A percentile compares a stretch with the other conserved stretches of the same genome.
Evolutionary conservation across 345 rosid genomes (phyloP).

Genomic region (Euphorbia pulcherrima): DNA sequence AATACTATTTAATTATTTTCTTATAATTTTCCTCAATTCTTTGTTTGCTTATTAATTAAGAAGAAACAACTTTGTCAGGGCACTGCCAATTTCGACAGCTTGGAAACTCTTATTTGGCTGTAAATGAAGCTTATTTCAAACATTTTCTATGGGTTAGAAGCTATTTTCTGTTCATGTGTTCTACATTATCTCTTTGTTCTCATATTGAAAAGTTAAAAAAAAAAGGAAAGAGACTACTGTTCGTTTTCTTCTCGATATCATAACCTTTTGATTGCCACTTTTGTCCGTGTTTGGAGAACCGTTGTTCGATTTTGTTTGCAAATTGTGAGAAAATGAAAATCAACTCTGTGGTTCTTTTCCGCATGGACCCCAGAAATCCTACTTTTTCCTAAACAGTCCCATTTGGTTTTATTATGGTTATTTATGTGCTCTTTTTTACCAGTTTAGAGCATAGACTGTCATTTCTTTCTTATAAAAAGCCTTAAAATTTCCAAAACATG

Average conservation of each 20-base stretch:
- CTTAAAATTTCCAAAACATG: slow-evolving; percentile 4
- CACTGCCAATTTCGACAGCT: slow-evolving; percentile 21
- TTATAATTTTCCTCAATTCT: slow-evolving; percentile 3
- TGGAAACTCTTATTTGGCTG: slow-evolving; percentile 10
- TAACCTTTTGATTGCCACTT: slow-evolving; percentile 6
- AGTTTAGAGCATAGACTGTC: slow-evolving; percentile 5
- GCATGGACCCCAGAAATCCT: background rate
- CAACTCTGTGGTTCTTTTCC: too few relatives aligned
- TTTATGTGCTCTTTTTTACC: slow-evolving; percentile 6
- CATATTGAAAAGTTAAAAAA: slow-evolving; percentile 8
- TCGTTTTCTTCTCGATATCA: slow-evolving; percentile 15
- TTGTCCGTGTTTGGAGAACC: slow-evolving; percentile 7
- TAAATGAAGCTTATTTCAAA: slow-evolving; percentile 16
- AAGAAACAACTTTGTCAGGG: slow-evolving; percentile 16
- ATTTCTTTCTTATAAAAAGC: background rate
- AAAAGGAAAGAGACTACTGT: background rate
- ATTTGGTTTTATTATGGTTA: slow-evolving; percentile 11
- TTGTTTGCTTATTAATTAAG: slow-evolving; percentile 24
- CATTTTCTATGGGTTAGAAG: background rate
- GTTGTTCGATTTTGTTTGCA: slow-evolving; percentile 7
- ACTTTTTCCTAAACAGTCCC: slow-evolving; percentile 14
- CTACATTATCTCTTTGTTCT: slow-evolving; percentile 5
- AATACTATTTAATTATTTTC: slow-evolving; percentile 12
- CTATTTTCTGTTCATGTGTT: slow-evolving; percentile 1
- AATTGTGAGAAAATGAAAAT: slow-evolving; percentile 2